Evolutionary conservation across 73 alveolate genomes (phyloP).

Genomic region (Paramecium caudatum): DNA sequence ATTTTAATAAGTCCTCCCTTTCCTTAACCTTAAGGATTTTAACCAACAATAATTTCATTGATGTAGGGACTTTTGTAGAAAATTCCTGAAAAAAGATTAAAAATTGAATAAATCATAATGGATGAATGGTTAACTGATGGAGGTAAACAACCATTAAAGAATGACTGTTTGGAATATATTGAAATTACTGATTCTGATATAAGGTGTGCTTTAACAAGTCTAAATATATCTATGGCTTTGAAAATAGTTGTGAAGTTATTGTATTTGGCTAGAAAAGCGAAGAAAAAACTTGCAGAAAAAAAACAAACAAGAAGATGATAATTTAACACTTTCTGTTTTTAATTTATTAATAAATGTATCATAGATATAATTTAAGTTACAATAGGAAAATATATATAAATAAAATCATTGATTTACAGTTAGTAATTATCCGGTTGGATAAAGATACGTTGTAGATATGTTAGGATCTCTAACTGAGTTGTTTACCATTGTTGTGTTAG

Average conservation of each 20-base stretch:
- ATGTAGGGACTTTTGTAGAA: constrained; percentile 19
- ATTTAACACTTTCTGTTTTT: neutral
- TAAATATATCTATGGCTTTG: constrained; percentile 60
- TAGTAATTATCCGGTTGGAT: no score
- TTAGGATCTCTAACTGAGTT: no score
- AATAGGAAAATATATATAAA: no score
- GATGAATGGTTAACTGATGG: constrained; percentile 64
- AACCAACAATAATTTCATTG: constrained; percentile 1
- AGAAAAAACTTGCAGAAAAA: constrained; percentile 51
- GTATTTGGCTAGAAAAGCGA: constrained; percentile 54
- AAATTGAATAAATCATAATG: constrained; percentile 7
- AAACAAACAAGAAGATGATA: neutral
- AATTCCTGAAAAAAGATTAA: constrained; percentile 43
- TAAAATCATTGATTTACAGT: no score
- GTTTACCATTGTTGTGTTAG: no score
- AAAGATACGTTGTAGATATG: no score
- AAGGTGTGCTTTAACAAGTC: constrained; percentile 38
- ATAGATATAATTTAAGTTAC: no score
- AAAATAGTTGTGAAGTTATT: constrained; percentile 57
- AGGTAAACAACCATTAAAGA: constrained; percentile 35
- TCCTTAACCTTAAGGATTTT: constrained; percentile 12
- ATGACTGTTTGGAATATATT: constrained; percentile 14
- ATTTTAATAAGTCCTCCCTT: neutral
- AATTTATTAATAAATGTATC: neutral
- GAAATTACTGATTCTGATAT: constrained; percentile 49